phyloP scores from a whole-genome alignment of 2,329 filamentous ascomycete genomes.

The Colletotrichum sp. region DNA sequence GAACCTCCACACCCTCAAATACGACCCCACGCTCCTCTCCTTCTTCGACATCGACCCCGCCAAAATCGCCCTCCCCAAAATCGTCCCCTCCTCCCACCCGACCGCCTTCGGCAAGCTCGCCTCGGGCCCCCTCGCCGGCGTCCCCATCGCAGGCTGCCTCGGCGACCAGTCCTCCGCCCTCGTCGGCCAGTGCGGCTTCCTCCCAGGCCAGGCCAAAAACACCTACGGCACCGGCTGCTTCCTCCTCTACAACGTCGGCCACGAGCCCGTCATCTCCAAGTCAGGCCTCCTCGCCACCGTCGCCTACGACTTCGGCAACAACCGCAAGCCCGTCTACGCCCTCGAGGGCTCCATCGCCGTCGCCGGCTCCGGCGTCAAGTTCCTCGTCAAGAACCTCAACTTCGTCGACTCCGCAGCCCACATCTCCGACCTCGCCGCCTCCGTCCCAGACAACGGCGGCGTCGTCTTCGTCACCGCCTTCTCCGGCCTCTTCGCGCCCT shows the following conservation, averaged over 20 bases:
- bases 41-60: conserved; percentile 77
- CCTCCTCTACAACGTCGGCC: conserved; percentile 86
- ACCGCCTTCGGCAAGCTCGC: conserved; percentile 74
- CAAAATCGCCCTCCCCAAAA: conserved; percentile 80
- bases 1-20: conserved; percentile 81
- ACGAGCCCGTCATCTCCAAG: conserved; percentile 83
- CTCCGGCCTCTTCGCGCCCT: conserved; percentile 88
- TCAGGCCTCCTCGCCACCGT: conserved; percentile 87
- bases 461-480: conserved; percentile 90
- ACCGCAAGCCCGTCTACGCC: conserved; percentile 71
- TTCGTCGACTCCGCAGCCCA: conserved; percentile 58
- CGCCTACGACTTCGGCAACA: conserved; percentile 78
- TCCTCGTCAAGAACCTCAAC: conserved; percentile 68
- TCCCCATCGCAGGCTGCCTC: conserved; percentile 81
- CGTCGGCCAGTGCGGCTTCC: conserved; percentile 86
- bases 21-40: conserved; percentile 76
- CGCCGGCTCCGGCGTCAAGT: conserved; percentile 81
- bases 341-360: conserved; percentile 86
- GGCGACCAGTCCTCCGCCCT: conserved; percentile 88
- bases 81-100: conserved; percentile 79
- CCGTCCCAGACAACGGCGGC: conserved; percentile 76
- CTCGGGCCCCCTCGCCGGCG: conserved; percentile 69
- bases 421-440: conserved; percentile 56
- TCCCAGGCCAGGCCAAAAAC: conserved; percentile 84
- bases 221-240: conserved; percentile 93